These are phyloP conservation scores for Udeniomyces megalosporus DNA, from an alignment of 768 basidiomycete species.

Conservation along the genomic window DNA sequence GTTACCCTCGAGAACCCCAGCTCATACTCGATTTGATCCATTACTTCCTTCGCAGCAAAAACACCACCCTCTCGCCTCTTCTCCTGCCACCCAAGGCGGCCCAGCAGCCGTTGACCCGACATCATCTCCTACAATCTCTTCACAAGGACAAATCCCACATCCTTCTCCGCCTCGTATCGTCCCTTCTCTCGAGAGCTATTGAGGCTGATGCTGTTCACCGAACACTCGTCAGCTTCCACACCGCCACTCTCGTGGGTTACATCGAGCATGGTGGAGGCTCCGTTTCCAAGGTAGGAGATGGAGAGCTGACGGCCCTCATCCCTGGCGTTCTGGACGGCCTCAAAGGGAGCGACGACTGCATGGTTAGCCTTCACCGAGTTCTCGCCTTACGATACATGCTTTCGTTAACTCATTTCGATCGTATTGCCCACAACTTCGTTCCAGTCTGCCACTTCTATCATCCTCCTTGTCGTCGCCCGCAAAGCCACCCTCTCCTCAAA, in stretches of 20 bases:
- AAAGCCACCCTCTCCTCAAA: slow-evolving; percentile 44
- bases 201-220: slow-evolving; percentile 38
- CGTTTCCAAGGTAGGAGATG: slow-evolving; percentile 45
- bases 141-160: slow-evolving; percentile 31
- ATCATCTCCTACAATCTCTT: slow-evolving; percentile 48
- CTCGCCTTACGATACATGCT: neutral
- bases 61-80: slow-evolving; percentile 39
- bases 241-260: slow-evolving; percentile 62
- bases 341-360: slow-evolving; percentile 7
- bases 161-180: slow-evolving; percentile 53
- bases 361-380: neutral
- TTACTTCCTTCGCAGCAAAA: slow-evolving; percentile 3
- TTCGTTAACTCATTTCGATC: neutral
- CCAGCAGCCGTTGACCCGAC: slow-evolving; percentile 54
- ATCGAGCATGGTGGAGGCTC: slow-evolving; percentile 35
- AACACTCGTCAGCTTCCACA: slow-evolving; percentile 64
- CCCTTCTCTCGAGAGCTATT: slow-evolving; percentile 42
- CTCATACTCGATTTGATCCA: neutral
- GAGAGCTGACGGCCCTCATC: slow-evolving; percentile 18
- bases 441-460: slow-evolving; percentile 57
- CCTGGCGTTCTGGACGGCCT: slow-evolving; percentile 21
- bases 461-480: slow-evolving; percentile 53
- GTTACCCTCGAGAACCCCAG: slow-evolving; percentile 17
- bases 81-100: slow-evolving; percentile 61
- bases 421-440: no score